A percentile compares a stretch with the other conserved stretches of the same genome.
Conservation (phyloP, 192 early-diverging fungal species). For the Backusella tuberculispora region DNA sequence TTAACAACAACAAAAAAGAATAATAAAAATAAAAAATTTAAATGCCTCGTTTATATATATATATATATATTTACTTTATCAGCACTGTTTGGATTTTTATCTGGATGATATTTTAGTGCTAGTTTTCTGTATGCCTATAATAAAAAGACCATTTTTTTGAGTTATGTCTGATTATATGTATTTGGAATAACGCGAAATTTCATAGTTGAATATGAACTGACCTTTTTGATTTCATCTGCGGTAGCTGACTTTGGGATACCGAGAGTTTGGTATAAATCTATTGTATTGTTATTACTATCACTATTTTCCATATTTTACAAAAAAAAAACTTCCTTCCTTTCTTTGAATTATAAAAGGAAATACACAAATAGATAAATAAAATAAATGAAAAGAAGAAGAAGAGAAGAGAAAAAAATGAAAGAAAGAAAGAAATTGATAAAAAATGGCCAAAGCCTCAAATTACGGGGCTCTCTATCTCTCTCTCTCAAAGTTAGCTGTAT, state of each 20-base stretch:
- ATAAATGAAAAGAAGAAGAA: neutral
- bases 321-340: neutral
- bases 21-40: too few species aligned
- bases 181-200: neutral
- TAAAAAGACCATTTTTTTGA: neutral
- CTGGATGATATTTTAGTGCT: conserved; percentile 68
- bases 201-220: neutral
- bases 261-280: conserved; percentile 55
- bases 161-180: neutral
- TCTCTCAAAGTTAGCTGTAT: neutral
- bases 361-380: neutral
- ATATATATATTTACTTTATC: conserved; percentile 34
- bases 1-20: too few species aligned
- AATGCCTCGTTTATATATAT: too few species aligned
- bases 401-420: neutral
- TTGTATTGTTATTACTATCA: conserved; percentile 53
- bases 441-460: neutral
- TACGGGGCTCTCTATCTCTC: neutral
- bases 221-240: conserved; percentile 63
- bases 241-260: conserved; percentile 53
- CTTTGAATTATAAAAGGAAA: neutral
- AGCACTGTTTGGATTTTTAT: conserved; percentile 60
- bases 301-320: conserved; percentile 47
- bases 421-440: neutral
- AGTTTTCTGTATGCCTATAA: conserved; percentile 48